Evolutionary conservation across 2,329 filamentous ascomycete species (phyloP).

Genomic region (Cytospora paraplurivora): DNA sequence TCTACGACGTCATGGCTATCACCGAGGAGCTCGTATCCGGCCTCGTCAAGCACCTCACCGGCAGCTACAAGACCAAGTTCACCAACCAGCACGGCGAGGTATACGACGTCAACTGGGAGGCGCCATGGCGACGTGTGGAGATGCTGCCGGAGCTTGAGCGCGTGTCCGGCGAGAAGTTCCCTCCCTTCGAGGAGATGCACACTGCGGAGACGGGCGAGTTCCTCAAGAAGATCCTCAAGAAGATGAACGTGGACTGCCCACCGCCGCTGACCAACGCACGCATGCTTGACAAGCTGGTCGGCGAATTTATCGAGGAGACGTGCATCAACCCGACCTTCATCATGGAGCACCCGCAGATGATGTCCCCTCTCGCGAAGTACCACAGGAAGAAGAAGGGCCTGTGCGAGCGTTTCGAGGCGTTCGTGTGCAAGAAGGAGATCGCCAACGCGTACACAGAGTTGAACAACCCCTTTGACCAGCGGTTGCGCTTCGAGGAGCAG

Average conservation of each 20-base stretch:
- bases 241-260: conserved; percentile 86
- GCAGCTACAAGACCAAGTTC: conserved; percentile 82
- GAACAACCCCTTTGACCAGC: conserved; percentile 95
- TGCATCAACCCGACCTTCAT: conserved; percentile 95
- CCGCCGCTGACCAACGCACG: conserved; percentile 90
- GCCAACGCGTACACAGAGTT: conserved; percentile 83
- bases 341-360: conserved; percentile 75
- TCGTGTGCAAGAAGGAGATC: conserved; percentile 97
- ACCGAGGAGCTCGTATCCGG: conserved; percentile 93
- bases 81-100: conserved; percentile 83
- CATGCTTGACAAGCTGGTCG: conserved; percentile 93
- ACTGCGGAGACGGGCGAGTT: conserved; percentile 88
- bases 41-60: conserved; percentile 86
- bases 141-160: conserved; percentile 96
- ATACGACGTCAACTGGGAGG: conserved; percentile 94
- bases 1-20: conserved; percentile 86
- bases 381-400: conserved; percentile 80
- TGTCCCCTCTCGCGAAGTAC: conserved; percentile 96
- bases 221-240: conserved; percentile 80
- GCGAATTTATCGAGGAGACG: conserved; percentile 92
- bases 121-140: conserved; percentile 88
- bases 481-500: conserved; percentile 91
- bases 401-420: conserved; percentile 96
- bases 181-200: conserved; percentile 84
- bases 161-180: conserved; percentile 90